phyloP scores from a whole-genome alignment of 148 eudicot genomes.

The Vaccinium vitisidaea region DNA sequence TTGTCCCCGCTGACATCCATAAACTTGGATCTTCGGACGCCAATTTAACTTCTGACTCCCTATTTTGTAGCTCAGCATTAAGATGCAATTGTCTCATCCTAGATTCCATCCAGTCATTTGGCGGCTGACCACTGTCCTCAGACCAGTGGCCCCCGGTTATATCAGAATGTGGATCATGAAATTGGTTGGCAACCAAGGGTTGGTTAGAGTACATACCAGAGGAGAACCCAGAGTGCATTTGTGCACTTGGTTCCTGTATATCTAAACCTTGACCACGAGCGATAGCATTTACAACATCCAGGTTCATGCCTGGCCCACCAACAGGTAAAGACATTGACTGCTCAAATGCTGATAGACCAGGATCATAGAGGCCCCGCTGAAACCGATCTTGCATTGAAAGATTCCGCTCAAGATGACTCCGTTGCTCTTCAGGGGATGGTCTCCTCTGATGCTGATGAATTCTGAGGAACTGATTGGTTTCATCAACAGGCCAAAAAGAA shows the following conservation, averaged over 20 bases:
- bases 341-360: constrained; percentile 51
- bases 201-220: constrained; percentile 49
- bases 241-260: constrained; percentile 57
- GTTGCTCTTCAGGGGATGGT: constrained; percentile 64
- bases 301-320: constrained; percentile 54
- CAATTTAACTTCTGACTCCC: constrained; percentile 49
- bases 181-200: constrained; percentile 47
- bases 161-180: constrained; percentile 47
- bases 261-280: constrained; percentile 65
- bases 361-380: constrained; percentile 68
- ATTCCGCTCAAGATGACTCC: constrained; percentile 60
- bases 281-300: constrained; percentile 60
- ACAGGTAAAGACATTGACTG: constrained; percentile 57
- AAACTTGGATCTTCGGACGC: constrained; percentile 45
- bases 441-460: constrained; percentile 68
- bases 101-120: constrained; percentile 77
- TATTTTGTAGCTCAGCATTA: constrained; percentile 58
- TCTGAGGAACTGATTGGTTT: constrained; percentile 52
- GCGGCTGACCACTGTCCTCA: constrained; percentile 42
- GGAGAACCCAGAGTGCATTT: constrained; percentile 47
- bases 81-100: constrained; percentile 56
- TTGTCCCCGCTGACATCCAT: constrained; percentile 63
- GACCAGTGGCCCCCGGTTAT: constrained; percentile 54
- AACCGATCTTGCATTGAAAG: constrained; percentile 59
- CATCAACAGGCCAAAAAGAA: constrained; percentile 62